These are phyloP conservation scores for Fomitopsis pinicola DNA, from an alignment of 1,284 basidiomycete species.

Conservation along the genomic window DNA sequence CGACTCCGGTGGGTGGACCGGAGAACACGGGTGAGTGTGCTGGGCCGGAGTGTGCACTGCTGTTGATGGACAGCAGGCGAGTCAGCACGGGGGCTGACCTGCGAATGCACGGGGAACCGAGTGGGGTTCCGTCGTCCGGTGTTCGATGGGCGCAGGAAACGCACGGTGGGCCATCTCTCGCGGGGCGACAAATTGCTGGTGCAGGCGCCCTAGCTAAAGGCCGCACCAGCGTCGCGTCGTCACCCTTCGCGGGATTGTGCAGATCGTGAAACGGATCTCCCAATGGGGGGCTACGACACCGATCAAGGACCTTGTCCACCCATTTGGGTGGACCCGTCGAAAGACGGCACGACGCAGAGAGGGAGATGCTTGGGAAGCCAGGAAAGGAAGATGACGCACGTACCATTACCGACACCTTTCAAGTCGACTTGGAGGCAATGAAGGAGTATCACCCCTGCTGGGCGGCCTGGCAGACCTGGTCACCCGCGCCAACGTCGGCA, in stretches of 20 bases:
- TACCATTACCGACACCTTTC: conserved; percentile 24
- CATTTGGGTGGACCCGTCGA: neutral
- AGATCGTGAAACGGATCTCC: neutral
- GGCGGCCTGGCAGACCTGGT: neutral
- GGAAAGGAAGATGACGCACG: conserved; percentile 13
- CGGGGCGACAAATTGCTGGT: neutral
- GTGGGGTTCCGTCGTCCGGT: too few relatives aligned
- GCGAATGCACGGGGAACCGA: too few relatives aligned
- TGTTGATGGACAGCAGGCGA: too few relatives aligned
- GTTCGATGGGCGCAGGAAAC: too few relatives aligned
- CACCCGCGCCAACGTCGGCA: conserved; percentile 8
- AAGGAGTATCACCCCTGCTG: neutral
- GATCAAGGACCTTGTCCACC: neutral
- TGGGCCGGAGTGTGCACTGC: too few relatives aligned
- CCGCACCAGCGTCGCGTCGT: neutral
- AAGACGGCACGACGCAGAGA: conserved; percentile 27
- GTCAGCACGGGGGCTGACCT: too few relatives aligned
- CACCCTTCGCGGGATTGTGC: neutral
- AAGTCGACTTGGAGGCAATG: conserved; percentile 8
- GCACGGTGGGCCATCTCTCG: neutral
- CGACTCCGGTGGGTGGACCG: too few relatives aligned
- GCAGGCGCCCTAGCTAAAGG: neutral
- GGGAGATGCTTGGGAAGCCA: neutral
- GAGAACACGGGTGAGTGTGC: too few relatives aligned
- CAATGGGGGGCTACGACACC: neutral